These are phyloP conservation scores for Alternaria rosae DNA, from an alignment of 2,329 filamentous ascomycete genomes.

Conservation along the genomic window DNA sequence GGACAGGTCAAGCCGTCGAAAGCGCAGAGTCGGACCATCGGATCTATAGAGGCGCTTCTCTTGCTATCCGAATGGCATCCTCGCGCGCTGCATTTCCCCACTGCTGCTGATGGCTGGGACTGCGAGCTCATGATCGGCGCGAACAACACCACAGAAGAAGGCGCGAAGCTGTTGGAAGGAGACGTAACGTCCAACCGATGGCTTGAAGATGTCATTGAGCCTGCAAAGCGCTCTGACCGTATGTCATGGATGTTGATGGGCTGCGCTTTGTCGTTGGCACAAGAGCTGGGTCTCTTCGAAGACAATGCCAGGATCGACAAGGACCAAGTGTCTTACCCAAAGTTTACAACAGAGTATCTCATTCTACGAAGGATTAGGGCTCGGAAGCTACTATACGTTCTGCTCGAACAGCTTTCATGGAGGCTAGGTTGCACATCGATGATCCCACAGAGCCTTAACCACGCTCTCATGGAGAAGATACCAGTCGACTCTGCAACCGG, in stretches of 20 bases:
- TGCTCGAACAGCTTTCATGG: slow-evolving; percentile 61
- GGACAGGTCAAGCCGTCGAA: slow-evolving; percentile 62
- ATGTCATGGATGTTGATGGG: slow-evolving; percentile 69
- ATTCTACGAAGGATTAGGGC: slow-evolving; percentile 43
- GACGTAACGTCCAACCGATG: slow-evolving; percentile 53
- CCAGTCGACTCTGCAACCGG: slow-evolving; percentile 48
- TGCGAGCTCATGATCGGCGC: slow-evolving; percentile 58
- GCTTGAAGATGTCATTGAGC: slow-evolving; percentile 63
- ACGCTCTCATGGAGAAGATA: slow-evolving; percentile 51
- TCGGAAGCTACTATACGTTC: slow-evolving; percentile 52
- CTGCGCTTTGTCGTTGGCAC: slow-evolving; percentile 60
- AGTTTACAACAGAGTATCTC: slow-evolving; percentile 39
- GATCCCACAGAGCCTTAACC: slow-evolving; percentile 57
- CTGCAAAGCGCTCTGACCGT: slow-evolving; percentile 62
- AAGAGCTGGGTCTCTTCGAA: slow-evolving; percentile 62
- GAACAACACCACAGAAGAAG: slow-evolving; percentile 50
- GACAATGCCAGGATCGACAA: slow-evolving; percentile 48
- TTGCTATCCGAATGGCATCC: slow-evolving; percentile 66
- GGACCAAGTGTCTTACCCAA: slow-evolving; percentile 45
- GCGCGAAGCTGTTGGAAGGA: slow-evolving; percentile 43
- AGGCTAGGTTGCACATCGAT: slow-evolving; percentile 61
- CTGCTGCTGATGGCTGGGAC: slow-evolving; percentile 63
- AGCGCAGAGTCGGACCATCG: slow-evolving; percentile 59
- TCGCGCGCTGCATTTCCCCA: slow-evolving; percentile 62
- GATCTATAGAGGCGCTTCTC: slow-evolving; percentile 62